Base-by-base conservation (phyloP, 768 basidiomycete genomes). In the Boletus sensibilis region DNA sequence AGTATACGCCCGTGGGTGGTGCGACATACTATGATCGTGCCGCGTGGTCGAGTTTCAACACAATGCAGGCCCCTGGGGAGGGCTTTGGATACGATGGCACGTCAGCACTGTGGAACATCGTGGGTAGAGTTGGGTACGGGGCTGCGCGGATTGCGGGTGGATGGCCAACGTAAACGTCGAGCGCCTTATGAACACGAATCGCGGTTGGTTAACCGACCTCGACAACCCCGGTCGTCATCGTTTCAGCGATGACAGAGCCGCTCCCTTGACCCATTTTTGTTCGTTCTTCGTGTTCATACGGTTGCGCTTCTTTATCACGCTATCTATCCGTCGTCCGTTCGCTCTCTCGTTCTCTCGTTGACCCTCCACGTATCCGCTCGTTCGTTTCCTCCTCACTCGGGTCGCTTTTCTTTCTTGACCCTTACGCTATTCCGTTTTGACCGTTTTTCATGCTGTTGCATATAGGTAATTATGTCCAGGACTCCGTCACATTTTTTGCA, bases 1-100 rank as follows among this genome's bases (percentile, higher is more conserved):
- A 83, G 43, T 80, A 82, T 45, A 78, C 80, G 47, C 70, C 74
- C 18, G 75, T 83, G 5, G 85, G 87, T 0, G 88, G 88, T n/a
- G 76, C 86, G 39, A 86, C 85, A 34, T 84, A 84, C 60, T 87
- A 90, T 62, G 90, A 93, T 64, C 85, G 90, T 12, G 78, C 81
- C 9, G 87, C 87, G 27, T 93, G 91, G 91, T 78, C 78, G 53
- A 87, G 84, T 68, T 91, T 90, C 73, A 92, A 92, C 66, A 74
- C 81, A 12, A 80, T 93, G 75, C 81, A 82, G 48, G 82, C 79
- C 11, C 79, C 78, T 1, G 88, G 88, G 0, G 90, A 91, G 64
- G 90, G 90, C 29, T 88, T 90, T 61, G 73, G 74, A 21, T 73
- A 75, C 13, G 86, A 86, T 60, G 78, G 81, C 34, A 82, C 85